Percentiles rank a stretch among this genome's conserved stretches.
These are phyloP conservation scores for Kokia cookei DNA, from an alignment of 441 rosid genomes.

Conservation along the genomic window DNA sequence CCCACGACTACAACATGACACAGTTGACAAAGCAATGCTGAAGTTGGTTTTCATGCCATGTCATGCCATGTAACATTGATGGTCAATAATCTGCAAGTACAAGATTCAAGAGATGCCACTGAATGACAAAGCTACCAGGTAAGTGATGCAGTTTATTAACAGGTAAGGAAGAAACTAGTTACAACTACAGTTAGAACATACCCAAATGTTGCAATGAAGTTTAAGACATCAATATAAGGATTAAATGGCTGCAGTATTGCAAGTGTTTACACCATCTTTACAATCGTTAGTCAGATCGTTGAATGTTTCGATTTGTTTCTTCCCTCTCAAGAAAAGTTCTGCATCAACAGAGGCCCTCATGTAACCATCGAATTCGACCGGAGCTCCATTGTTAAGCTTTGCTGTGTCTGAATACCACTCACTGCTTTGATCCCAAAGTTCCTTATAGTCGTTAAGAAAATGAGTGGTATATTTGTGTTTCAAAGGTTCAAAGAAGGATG, in stretches of 20 bases:
- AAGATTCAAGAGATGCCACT: slow-evolving; percentile 13
- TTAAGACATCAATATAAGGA: slow-evolving; percentile 4
- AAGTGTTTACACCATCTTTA: slow-evolving; percentile 77
- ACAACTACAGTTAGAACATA: slow-evolving; percentile 5
- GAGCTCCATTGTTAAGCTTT: slow-evolving; percentile 74
- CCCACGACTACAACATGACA: too few relatives aligned
- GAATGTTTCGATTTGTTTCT: slow-evolving; percentile 90
- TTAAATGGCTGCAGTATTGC: slow-evolving; percentile 62
- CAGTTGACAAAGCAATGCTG: too few relatives aligned
- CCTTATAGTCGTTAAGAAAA: slow-evolving; percentile 74
- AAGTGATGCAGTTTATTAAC: slow-evolving; percentile 15
- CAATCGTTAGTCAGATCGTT: slow-evolving; percentile 83
- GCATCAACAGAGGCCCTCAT: slow-evolving; percentile 84
- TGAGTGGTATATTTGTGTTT: slow-evolving; percentile 78
- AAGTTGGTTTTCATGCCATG: not conserved
- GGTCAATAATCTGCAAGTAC: slow-evolving; percentile 6
- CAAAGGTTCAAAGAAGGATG: slow-evolving; percentile 64
- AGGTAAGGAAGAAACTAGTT: slow-evolving; percentile 19
- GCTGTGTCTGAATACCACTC: slow-evolving; percentile 88
- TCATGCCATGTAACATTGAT: slow-evolving; percentile 2
- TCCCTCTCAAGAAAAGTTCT: slow-evolving; percentile 89
- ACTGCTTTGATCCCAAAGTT: slow-evolving; percentile 78
- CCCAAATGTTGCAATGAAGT: slow-evolving; percentile 1
- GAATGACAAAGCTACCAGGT: slow-evolving; percentile 10
- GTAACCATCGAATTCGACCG: slow-evolving; percentile 88